Evolutionary conservation across 1,139 yeast genomes (phyloP).

Genomic region (Sporopachydermia cereana): DNA sequence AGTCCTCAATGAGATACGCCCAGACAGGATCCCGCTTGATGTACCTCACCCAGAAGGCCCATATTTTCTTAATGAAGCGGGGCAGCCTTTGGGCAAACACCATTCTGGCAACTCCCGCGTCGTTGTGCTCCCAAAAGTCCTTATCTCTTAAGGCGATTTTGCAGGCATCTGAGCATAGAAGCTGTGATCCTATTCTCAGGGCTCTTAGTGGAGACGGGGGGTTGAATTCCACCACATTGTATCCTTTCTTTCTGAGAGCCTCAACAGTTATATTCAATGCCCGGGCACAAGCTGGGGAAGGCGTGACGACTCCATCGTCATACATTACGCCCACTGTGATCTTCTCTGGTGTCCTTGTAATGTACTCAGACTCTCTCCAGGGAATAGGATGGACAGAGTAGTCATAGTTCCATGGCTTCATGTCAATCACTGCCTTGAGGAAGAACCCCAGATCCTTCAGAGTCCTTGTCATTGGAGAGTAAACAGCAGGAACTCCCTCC

Average conservation of each 20-base stretch:
- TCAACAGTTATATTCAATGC: constrained; percentile 37
- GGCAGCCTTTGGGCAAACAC: constrained; percentile 24
- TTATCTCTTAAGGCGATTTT: constrained; percentile 23
- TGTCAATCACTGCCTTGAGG: constrained; percentile 41
- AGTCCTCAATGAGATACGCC: constrained; percentile 29
- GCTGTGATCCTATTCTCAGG: constrained; percentile 27
- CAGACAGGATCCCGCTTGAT: constrained; percentile 26
- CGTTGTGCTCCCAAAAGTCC: constrained; percentile 24
- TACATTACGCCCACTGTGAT: constrained; percentile 35
- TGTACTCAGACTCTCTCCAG: constrained; percentile 43
- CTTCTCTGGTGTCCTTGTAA: constrained; percentile 30
- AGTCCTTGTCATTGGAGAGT: constrained; percentile 47
- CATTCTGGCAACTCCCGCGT: constrained; percentile 27
- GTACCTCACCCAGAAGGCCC: constrained; percentile 25
- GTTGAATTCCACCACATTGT: constrained; percentile 47
- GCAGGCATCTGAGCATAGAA: constrained; percentile 25
- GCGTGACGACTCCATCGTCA: constrained; percentile 36
- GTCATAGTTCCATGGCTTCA: constrained; percentile 60
- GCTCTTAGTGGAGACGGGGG: constrained; percentile 31
- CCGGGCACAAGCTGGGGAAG: constrained; percentile 52
- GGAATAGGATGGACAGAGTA: constrained; percentile 43
- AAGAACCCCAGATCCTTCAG: constrained; percentile 55
- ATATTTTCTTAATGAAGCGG: constrained; percentile 23
- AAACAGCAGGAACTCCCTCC: constrained; percentile 41
- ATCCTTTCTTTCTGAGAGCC: constrained; percentile 41